Conservation (phyloP, 257 asterid genomes). For the Rehmannia glutinosa region DNA sequence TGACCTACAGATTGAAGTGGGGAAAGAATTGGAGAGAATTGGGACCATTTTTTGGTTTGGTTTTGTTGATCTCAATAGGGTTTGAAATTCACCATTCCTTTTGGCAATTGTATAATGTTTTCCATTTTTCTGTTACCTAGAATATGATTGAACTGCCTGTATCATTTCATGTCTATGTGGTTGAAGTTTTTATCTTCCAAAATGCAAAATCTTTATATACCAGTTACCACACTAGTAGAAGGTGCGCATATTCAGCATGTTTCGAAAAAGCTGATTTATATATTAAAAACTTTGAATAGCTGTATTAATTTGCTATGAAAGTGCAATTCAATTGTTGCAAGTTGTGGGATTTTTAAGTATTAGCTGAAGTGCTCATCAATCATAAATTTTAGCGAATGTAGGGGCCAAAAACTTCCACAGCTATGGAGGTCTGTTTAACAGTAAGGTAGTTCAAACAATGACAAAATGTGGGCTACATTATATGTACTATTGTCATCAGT, state of each 20-base stretch:
- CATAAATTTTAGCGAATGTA: background rate
- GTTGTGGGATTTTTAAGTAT: background rate
- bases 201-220: background rate
- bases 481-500: background rate
- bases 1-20: background rate
- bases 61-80: background rate
- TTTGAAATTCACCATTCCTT: background rate
- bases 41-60: background rate
- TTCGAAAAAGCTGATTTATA: background rate
- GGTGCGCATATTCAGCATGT: background rate
- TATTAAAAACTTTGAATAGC: background rate
- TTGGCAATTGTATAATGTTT: background rate
- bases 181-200: background rate
- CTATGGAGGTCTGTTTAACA: background rate
- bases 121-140: background rate
- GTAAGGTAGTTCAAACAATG: background rate
- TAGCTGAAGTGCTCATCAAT: background rate
- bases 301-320: background rate
- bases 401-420: background rate
- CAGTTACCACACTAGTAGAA: background rate
- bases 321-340: background rate
- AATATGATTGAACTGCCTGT: background rate
- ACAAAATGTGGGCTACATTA: background rate
- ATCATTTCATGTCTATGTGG: background rate
- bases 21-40: background rate